phyloP scores from a whole-genome alignment of 139 green algal genomes.

The Pseudopediastrum boryanum region DNA sequence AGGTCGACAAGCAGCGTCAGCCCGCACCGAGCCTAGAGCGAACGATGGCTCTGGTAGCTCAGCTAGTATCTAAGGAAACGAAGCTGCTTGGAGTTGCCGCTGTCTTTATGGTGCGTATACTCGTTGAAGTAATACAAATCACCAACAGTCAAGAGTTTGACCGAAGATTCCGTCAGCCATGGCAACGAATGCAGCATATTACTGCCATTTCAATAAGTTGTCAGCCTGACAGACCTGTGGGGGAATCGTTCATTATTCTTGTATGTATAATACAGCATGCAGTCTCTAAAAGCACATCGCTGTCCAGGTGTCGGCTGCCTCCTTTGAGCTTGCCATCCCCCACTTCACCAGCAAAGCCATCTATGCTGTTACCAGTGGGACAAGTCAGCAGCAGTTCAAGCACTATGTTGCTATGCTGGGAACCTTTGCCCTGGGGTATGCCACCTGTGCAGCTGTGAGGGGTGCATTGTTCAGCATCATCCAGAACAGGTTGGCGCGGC shows the following conservation, averaged over 20 bases:
- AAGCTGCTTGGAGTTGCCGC: slow-evolving; percentile 9
- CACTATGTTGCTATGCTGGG: slow-evolving; percentile 50
- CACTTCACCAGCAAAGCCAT: slow-evolving; percentile 76
- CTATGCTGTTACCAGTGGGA: slow-evolving; percentile 56
- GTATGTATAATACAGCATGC: too few relatives aligned
- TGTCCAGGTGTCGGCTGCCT: slow-evolving; percentile 41
- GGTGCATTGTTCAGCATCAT: slow-evolving; percentile 77
- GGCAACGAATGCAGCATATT: too few relatives aligned
- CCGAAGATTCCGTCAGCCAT: too few relatives aligned
- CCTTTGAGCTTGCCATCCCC: slow-evolving; percentile 79
- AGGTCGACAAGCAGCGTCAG: slow-evolving; percentile 10
- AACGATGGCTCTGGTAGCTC: slow-evolving; percentile 15
- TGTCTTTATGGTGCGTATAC: slow-evolving; percentile 11
- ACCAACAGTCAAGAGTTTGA: too few relatives aligned
- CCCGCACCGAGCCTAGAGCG: slow-evolving; percentile 18
- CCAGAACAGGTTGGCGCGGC: slow-evolving; percentile 75
- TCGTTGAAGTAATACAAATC: too few relatives aligned
- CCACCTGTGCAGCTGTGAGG: slow-evolving; percentile 62
- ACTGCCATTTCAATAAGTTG: too few relatives aligned
- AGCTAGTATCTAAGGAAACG: slow-evolving; percentile 23
- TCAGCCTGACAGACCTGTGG: too few relatives aligned
- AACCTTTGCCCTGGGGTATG: slow-evolving; percentile 62
- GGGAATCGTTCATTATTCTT: too few relatives aligned
- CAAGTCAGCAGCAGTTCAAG: slow-evolving; percentile 38
- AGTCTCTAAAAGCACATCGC: too few relatives aligned